These are phyloP conservation scores for Fusarium floridanum DNA, from an alignment of 2,329 filamentous ascomycete species.

Conservation along the genomic window DNA sequence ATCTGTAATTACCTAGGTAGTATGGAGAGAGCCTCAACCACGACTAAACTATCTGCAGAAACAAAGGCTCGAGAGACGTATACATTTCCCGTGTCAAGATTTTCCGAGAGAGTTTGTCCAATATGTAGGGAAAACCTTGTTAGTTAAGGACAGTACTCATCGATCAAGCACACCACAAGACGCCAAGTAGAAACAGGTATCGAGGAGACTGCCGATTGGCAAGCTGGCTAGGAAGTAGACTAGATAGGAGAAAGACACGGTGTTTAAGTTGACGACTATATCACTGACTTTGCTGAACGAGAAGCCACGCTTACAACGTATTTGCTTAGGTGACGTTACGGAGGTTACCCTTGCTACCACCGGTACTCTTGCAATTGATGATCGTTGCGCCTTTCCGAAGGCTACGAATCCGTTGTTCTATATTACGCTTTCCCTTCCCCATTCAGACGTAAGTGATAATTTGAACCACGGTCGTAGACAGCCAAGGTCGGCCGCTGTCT, in stretches of 20 bases:
- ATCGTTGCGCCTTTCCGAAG: neutral
- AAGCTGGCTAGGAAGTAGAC: neutral
- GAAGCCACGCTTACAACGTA: neutral
- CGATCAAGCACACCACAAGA: neutral
- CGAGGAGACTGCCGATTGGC: neutral
- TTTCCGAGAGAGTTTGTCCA: neutral
- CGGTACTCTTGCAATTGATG: neutral
- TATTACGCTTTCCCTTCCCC: neutral
- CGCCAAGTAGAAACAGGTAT: neutral
- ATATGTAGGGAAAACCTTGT: neutral
- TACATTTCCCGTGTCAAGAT: neutral
- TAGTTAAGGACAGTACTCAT: neutral
- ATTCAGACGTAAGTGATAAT: neutral
- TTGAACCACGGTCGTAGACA: neutral
- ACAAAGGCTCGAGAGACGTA: neutral
- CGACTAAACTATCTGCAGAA: neutral
- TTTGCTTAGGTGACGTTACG: neutral
- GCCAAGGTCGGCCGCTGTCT: neutral
- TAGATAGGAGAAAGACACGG: neutral
- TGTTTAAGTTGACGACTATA: neutral
- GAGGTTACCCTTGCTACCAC: neutral
- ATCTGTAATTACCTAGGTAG: neutral
- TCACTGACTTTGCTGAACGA: neutral
- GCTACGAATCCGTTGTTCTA: neutral
- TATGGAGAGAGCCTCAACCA: neutral